Conservation (phyloP, 1,139 yeast species). For the Hyphopichia burtonii region DNA sequence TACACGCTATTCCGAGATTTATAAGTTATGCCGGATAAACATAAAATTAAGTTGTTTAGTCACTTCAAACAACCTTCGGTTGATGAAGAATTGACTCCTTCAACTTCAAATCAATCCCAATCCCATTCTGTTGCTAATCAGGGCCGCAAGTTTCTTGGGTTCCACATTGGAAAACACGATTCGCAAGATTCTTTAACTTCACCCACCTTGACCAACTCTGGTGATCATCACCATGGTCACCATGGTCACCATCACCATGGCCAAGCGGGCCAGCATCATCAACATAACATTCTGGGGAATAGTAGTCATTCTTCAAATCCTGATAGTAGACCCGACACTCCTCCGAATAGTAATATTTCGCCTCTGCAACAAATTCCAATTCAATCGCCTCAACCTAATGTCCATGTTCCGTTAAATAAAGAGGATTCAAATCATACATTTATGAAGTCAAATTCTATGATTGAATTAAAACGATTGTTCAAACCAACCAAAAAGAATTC, state of each 20-base stretch:
- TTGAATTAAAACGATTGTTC: slow-evolving; percentile 41
- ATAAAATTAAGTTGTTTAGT: slow-evolving; percentile 40
- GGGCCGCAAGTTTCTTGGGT: slow-evolving; percentile 38
- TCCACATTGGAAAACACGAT: slow-evolving; percentile 40
- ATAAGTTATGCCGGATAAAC: slow-evolving; percentile 53
- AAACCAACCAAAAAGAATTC: slow-evolving; percentile 39
- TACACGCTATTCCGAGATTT: no score
- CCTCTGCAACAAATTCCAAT: slow-evolving; percentile 9
- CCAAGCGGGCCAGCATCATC: no score
- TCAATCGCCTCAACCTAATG: slow-evolving; percentile 15
- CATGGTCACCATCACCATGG: slow-evolving; percentile 4
- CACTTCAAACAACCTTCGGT: slow-evolving; percentile 27
- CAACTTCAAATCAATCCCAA: slow-evolving; percentile 33
- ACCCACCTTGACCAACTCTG: slow-evolving; percentile 32
- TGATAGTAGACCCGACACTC: slow-evolving; percentile 2
- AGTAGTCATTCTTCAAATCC: slow-evolving; percentile 1
- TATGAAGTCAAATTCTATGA: slow-evolving; percentile 39
- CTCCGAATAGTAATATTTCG: slow-evolving; percentile 2
- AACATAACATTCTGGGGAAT: not conserved
- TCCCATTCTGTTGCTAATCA: no score
- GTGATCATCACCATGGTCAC: slow-evolving; percentile 15
- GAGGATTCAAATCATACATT: slow-evolving; percentile 32
- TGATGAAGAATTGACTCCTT: slow-evolving; percentile 32
- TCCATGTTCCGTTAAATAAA: slow-evolving; percentile 16
- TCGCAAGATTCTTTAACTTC: slow-evolving; percentile 35